Base-by-base conservation (phyloP, 345 rosid species). In the Anacardium occidentale region DNA sequence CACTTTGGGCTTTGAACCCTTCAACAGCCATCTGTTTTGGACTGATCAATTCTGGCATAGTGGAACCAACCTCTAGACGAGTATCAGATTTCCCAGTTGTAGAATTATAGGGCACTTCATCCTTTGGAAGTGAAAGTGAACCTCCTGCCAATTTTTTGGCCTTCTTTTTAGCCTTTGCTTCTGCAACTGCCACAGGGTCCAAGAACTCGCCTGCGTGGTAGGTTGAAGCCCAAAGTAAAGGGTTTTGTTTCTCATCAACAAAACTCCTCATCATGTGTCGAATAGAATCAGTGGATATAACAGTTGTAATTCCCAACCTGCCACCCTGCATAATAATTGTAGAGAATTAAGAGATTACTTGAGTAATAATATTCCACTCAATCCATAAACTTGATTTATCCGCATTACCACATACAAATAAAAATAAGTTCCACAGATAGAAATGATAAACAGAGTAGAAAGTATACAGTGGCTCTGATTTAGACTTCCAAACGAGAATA, bases 211-310 rank as follows among this genome's bases (percentile, higher is more conserved):
- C 99, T 44, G 98, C 99, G 78, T 96, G 99, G 72, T 96, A 96
- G 0, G 99, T 96, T n/a, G 99, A 96, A 76, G 99, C 89, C 99
- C 99, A 96, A 5, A 96, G 91, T 71, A 96, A 66, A 66, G 99
- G 99, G 74, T 93, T 88, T 67, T 93, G 82, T 72, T 90, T 90
- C 81, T 96, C 99, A 75, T 90, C 90, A 44, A 82, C 99, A 56
- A 92, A 95, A 76, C 99, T 92, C 81, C 98, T 87, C 99, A 96
- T 96, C 98, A 96, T 93, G 79, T 96, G 99, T 66, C 98, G 85
- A 66, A 93, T 91, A 17, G 99, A 96, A 65, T 96, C 99, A 0
- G 99, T 96, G 22, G 99, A 96, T 69, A 93, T 83, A 18, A 96
- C 99, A 8, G 98, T 96, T 32, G 99, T 96, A 32, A 96, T 82